Percentiles rank a stretch among this genome's conserved stretches.
Conservation (phyloP, 2,329 filamentous ascomycete genomes). For the Aspergillus tanneri region DNA sequence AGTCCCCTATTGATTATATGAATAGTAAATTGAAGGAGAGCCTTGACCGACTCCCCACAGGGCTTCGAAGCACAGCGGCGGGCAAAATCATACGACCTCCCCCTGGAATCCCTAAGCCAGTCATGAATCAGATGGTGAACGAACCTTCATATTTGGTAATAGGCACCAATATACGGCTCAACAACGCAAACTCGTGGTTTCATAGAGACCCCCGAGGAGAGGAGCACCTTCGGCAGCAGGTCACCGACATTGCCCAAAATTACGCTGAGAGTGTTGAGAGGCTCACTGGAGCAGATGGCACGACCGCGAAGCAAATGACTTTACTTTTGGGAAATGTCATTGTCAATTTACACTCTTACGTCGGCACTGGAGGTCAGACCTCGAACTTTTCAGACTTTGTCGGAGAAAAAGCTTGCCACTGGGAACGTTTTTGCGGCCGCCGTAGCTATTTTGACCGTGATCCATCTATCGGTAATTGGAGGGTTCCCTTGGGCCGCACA, state of each 20-base stretch:
- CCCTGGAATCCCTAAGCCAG: constrained; percentile 19
- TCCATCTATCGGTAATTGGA: constrained; percentile 12
- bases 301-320: constrained; percentile 16
- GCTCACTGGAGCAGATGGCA: constrained; percentile 8
- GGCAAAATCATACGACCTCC: constrained; percentile 11
- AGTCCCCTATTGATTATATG: not conserved
- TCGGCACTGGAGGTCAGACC: constrained; percentile 6
- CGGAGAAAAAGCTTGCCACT: constrained; percentile 12
- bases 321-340: constrained; percentile 24
- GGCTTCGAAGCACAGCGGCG: not conserved
- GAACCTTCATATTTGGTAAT: not conserved
- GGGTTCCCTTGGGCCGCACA: constrained; percentile 1
- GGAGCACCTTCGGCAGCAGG: constrained; percentile 18
- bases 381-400: constrained; percentile 20
- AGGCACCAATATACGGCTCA: constrained; percentile 5
- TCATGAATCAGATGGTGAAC: not conserved
- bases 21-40: not conserved
- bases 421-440: constrained; percentile 15
- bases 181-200: constrained; percentile 26
- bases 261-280: constrained; percentile 14
- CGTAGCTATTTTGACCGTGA: constrained; percentile 27
- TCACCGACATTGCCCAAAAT: constrained; percentile 18
- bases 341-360: constrained; percentile 21
- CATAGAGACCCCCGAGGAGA: constrained; percentile 21
- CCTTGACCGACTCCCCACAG: not conserved